A percentile compares a stretch with the other conserved stretches of the same genome.
phyloP scores from a whole-genome alignment of 108 stramenopile genomes.

The Pelagomonas calceolata region DNA sequence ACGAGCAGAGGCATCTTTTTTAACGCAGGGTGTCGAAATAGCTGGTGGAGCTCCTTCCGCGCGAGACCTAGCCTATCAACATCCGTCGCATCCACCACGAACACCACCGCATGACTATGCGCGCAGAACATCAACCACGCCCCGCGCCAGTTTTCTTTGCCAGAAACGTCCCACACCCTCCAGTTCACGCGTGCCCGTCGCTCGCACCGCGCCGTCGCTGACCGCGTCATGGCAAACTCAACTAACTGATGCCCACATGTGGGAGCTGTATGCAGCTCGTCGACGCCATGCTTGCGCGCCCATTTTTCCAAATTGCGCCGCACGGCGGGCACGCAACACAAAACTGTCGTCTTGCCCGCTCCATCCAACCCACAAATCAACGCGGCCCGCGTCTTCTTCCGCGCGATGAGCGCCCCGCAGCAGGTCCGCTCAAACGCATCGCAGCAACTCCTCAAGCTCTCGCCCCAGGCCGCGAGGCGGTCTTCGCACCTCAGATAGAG shows the following conservation, averaged over 20 bases:
- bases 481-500: no score
- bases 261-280: conserved; percentile 2
- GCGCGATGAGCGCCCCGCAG: neutral
- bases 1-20: neutral
- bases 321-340: neutral
- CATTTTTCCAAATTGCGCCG: neutral
- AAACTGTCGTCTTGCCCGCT: conserved; percentile 10
- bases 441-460: no score
- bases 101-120: conserved; percentile 5
- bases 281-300: neutral
- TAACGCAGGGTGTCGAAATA: neutral
- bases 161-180: conserved; percentile 9
- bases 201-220: neutral
- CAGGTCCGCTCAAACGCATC: no score
- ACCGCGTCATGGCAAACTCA: neutral
- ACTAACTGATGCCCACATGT: neutral
- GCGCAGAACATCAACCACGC: conserved; percentile 5
- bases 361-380: conserved; percentile 3
- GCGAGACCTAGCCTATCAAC: neutral
- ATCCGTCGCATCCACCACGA: conserved; percentile 5
- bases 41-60: neutral
- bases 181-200: neutral
- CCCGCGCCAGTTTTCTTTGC: conserved; percentile 5
- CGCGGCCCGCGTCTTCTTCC: neutral
- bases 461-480: no score